Evolutionary conservation across 768 basidiomycete species (phyloP).

Genomic region (Agaricus subrufescens): DNA sequence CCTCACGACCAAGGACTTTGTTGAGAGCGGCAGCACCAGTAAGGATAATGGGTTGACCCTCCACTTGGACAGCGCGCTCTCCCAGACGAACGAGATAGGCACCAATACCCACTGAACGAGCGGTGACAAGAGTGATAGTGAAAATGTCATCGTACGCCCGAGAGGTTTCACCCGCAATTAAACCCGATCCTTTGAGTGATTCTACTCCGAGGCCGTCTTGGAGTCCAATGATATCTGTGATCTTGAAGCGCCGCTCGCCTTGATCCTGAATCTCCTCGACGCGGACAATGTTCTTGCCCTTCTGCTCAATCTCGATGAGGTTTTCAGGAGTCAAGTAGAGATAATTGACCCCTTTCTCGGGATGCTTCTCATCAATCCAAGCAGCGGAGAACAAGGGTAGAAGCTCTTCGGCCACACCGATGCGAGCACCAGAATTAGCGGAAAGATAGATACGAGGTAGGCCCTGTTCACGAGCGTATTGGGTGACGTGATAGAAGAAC

Average conservation of each 20-base stretch:
- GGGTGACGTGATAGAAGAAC: conserved; percentile 93
- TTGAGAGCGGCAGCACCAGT: conserved; percentile 96
- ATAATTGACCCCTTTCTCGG: conserved; percentile 95
- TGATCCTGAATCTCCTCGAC: conserved; percentile 81
- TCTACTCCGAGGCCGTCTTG: conserved; percentile 98
- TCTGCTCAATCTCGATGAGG: conserved; percentile 84
- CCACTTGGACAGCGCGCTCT: conserved; percentile 96
- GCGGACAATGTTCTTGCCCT: conserved; percentile 71
- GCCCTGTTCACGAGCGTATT: conserved; percentile 85
- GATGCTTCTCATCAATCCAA: conserved; percentile 77
- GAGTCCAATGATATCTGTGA: conserved; percentile 95
- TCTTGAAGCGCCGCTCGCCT: conserved; percentile 88
- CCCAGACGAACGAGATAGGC: conserved; percentile 98
- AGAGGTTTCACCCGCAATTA: conserved; percentile 98
- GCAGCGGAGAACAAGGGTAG: conserved; percentile 85
- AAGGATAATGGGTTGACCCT: conserved; percentile 98
- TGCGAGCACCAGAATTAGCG: conserved; percentile 97
- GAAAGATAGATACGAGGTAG: conserved; percentile 96
- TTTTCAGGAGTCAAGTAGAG: conserved; percentile 94
- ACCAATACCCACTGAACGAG: conserved; percentile 98
- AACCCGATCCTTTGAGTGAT: conserved; percentile 90
- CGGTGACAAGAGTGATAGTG: conserved; percentile 98
- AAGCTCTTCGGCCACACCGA: conserved; percentile 92
- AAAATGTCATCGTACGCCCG: conserved; percentile 99
- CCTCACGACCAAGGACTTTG: conserved; percentile 98